These are phyloP conservation scores for Rubus idaeus DNA, from an alignment of 306 rosid species.

Conservation along the genomic window DNA sequence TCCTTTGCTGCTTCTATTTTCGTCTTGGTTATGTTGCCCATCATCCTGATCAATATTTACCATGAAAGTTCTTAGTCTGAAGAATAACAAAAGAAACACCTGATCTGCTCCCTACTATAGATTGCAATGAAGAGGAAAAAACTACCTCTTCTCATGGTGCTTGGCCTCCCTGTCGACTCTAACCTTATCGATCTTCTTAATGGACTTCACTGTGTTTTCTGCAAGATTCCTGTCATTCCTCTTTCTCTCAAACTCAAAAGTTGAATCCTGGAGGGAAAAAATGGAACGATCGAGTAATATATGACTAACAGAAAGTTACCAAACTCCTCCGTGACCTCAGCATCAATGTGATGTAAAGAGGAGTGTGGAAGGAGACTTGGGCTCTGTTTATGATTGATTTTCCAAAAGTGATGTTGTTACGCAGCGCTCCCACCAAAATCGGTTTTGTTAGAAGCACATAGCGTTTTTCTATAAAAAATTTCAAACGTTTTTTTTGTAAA, in stretches of 20 bases:
- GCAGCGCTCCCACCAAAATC: too few relatives aligned
- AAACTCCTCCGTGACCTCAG: not conserved
- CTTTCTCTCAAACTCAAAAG: constrained; percentile 94
- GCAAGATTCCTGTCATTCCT: constrained; percentile 74
- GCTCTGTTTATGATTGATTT: too few relatives aligned
- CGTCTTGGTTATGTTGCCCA: constrained; percentile 39
- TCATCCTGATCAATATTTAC: constrained; percentile 43
- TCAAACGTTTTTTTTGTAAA: too few relatives aligned
- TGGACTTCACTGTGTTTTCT: constrained; percentile 57
- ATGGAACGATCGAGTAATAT: not conserved
- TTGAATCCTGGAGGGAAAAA: constrained; percentile 54
- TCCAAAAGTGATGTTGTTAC: too few relatives aligned
- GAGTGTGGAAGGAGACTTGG: too few relatives aligned
- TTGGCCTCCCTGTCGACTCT: constrained; percentile 41
- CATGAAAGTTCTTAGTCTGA: constrained; percentile 4
- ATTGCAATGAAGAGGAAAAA: not conserved
- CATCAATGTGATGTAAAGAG: too few relatives aligned
- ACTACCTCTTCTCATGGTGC: constrained; percentile 53
- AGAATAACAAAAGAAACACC: constrained; percentile 7
- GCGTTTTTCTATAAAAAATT: too few relatives aligned
- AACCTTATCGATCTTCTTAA: too few relatives aligned
- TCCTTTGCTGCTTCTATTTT: constrained; percentile 41
- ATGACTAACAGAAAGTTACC: too few relatives aligned
- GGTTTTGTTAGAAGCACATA: too few relatives aligned
- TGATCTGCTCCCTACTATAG: constrained; percentile 2